Evolutionary conservation across 495 filamentous ascomycete species (phyloP).

Genomic region (Entonaema liquescens): DNA sequence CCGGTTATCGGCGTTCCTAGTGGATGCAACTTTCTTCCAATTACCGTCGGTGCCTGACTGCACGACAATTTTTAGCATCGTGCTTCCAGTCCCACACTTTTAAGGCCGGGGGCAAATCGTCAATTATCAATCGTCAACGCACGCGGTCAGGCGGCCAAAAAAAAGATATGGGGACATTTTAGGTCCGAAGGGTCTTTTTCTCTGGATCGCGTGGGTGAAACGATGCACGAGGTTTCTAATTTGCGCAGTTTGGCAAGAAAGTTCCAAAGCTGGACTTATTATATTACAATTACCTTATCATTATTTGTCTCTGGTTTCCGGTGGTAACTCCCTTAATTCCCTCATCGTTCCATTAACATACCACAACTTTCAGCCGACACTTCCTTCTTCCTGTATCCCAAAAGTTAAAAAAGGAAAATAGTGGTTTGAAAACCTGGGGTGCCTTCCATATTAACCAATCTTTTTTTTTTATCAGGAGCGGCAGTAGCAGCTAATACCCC

Average conservation of each 20-base stretch:
- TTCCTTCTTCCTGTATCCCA: conserved; percentile 1
- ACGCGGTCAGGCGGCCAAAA: conserved; percentile 18
- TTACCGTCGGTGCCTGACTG: conserved; percentile 11
- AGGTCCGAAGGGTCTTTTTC: background rate
- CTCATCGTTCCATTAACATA: conserved; percentile 23
- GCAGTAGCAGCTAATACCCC: conserved; percentile 34
- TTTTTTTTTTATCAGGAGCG: conserved; percentile 18
- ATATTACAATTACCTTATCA: background rate
- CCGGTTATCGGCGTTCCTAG: conserved; percentile 33
- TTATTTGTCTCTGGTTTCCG: conserved; percentile 5
- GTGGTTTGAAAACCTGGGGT: background rate
- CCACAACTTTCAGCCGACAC: conserved; percentile 1
- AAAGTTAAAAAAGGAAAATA: background rate
- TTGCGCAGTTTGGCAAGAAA: background rate
- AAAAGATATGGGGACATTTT: background rate
- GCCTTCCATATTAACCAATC: background rate
- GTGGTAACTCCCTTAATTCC: conserved; percentile 32
- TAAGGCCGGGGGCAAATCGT: conserved; percentile 18
- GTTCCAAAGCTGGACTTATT: background rate
- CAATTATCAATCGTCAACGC: conserved; percentile 17
- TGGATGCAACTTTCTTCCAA: conserved; percentile 18
- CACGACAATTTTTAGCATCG: conserved; percentile 2
- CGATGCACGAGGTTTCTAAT: conserved; percentile 13
- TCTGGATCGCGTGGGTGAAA: background rate
- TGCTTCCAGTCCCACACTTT: conserved; percentile 28